Percentiles rank a stretch among this genome's conserved stretches.
Conservation (phyloP, 225 moss, liverwort and hornwort genomes). For the Straminergon stramineum region DNA sequence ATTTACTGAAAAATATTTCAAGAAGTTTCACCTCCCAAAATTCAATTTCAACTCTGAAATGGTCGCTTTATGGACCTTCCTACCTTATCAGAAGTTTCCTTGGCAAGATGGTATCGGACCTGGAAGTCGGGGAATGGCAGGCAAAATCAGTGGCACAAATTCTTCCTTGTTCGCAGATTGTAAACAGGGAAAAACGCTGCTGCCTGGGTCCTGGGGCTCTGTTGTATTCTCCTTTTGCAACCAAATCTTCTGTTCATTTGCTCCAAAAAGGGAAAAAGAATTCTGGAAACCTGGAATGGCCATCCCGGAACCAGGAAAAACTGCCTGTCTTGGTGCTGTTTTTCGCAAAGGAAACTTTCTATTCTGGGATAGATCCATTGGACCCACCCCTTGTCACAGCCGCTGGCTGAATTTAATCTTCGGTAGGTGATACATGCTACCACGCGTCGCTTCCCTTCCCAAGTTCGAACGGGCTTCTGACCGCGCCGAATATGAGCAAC, state of each 20-base stretch:
- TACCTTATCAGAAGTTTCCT: not conserved
- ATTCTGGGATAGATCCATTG: not conserved
- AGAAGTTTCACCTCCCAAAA: too few relatives aligned
- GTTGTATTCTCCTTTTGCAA: not conserved
- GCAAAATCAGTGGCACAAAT: not conserved
- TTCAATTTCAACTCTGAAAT: too few relatives aligned
- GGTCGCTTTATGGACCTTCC: too few relatives aligned
- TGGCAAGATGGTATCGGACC: not conserved
- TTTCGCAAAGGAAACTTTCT: not conserved
- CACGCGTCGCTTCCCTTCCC: not conserved
- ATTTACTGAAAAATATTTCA: too few relatives aligned
- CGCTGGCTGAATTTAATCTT: not conserved
- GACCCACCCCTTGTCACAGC: not conserved
- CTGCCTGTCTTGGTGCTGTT: not conserved
- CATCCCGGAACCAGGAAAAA: not conserved
- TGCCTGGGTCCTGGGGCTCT: not conserved
- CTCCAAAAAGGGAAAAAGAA: not conserved
- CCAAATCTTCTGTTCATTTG: not conserved
- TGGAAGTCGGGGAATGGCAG: not conserved
- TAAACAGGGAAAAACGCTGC: not conserved
- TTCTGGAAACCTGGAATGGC: not conserved
- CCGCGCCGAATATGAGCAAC: not conserved
- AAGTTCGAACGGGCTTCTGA: not conserved
- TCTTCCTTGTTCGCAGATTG: not conserved
- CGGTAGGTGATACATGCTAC: too few relatives aligned